Evolutionary conservation across 2,329 filamentous ascomycete species (phyloP), one percentile per base, ranked within the genome.

Genomic region (Pleoardoris graminearum): DNA sequence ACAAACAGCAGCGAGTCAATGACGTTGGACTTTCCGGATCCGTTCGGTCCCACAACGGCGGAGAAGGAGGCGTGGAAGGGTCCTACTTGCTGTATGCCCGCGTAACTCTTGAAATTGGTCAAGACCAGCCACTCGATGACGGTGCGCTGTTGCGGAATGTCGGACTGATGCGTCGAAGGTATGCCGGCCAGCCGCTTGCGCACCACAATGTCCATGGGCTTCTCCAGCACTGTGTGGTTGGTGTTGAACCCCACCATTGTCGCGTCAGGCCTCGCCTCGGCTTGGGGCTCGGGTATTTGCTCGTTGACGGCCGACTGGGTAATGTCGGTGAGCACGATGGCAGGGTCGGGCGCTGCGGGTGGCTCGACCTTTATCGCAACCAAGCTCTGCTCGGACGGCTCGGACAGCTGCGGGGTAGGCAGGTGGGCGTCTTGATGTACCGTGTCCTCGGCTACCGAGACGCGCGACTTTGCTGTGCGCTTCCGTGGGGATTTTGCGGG

Each of bases 41-140:
- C 94, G 71, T 99, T 99, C 44, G 95, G 94, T 0, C 94, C 95
- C 8, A 99, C 94, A 2, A 99, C 94, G 0, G 94, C 97, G 1
- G 94, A 97, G 76, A 99, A 99, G 0, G 94, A 99, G 1, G 90
- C 84, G 72, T 99, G 94, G 72, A 99, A 99, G 0, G 94, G 94
- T 0, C 94, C 94, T 53, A 99, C 94, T 75, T 96, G 88, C 73
- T 99, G 94, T 56, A 89, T 82, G 3, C 94, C 94, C 14, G 94
- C 94, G 72, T 99, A 99, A 77, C 93, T 97, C 79, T 99, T 99
- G 84, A 99, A 99, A 75, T 99, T 99, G 60, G 85, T 95, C 62
- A 99, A 81, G 54, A 96, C 86, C 43, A 99, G 80, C 70, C 96
- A 91, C 16, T 90, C 94, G 60, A 99, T 93, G 48, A 97, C 93